A percentile compares a stretch with the other conserved stretches of the same genome.
phyloP scores from a whole-genome alignment of 306 rosid genomes.

The Canavalia ensiformis region DNA sequence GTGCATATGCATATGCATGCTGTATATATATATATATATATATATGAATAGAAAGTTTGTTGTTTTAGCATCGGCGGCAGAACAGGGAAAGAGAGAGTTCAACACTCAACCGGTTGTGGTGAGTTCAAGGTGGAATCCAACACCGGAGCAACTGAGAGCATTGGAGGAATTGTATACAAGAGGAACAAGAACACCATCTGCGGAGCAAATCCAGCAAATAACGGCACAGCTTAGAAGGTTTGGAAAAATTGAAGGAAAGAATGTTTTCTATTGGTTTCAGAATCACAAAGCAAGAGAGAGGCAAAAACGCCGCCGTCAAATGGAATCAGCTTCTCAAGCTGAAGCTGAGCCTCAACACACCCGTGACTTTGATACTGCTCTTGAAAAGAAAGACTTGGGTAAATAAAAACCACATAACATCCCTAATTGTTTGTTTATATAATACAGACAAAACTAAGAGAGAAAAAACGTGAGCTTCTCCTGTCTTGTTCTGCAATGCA shows the following conservation, averaged over 20 bases:
- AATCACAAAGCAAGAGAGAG: constrained; percentile 97
- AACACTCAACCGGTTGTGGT: constrained; percentile 64
- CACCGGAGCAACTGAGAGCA: constrained; percentile 86
- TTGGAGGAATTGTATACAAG: constrained; percentile 81
- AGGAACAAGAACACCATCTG: constrained; percentile 94
- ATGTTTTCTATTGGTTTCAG: constrained; percentile 97
- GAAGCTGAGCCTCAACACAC: constrained; percentile 39
- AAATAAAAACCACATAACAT: constrained; percentile 33
- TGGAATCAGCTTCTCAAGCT: constrained; percentile 57
- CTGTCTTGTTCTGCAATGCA: constrained; percentile 19
- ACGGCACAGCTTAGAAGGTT: constrained; percentile 83
- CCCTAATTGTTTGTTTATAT: constrained; percentile 1
- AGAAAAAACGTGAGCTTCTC: not conserved
- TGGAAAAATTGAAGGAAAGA: constrained; percentile 96
- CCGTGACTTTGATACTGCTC: constrained; percentile 48
- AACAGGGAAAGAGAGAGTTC: constrained; percentile 70
- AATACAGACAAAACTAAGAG: constrained; percentile 19
- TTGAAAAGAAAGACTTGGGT: constrained; percentile 72
- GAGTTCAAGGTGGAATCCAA: constrained; percentile 98
- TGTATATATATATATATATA: not conserved
- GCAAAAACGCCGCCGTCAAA: constrained; percentile 97
- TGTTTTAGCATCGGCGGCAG: constrained; percentile 52
- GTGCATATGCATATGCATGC: not conserved
- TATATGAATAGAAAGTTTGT: constrained; percentile 22
- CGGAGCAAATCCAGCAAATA: constrained; percentile 93